Percentiles rank a stretch among this genome's conserved stretches.
Conservation (phyloP, 805 yeast genomes). For the Barnettozyma sucrosica region DNA sequence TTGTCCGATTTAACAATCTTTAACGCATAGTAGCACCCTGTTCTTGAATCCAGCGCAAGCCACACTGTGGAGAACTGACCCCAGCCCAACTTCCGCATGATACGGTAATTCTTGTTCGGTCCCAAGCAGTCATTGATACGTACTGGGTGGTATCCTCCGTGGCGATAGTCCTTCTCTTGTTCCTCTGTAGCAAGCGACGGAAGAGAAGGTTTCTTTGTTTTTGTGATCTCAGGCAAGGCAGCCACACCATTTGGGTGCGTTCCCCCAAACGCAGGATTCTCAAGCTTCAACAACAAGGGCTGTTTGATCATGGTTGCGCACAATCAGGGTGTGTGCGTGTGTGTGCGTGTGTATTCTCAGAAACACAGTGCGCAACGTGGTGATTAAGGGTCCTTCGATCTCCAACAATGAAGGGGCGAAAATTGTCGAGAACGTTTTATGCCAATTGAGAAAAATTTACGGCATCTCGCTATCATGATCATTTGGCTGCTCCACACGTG, state of each 20-base stretch:
- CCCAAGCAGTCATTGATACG: conserved; percentile 49
- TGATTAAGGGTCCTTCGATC: background rate
- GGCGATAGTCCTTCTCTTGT: conserved; percentile 43
- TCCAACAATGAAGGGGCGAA: background rate
- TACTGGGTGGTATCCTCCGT: conserved; percentile 65
- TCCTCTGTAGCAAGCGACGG: conserved; percentile 35
- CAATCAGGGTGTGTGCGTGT: background rate
- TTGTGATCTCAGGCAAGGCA: background rate
- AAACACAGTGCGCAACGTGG: background rate
- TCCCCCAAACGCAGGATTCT: background rate
- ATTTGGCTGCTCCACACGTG: background rate
- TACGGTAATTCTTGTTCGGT: conserved; percentile 36
- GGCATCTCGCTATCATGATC: background rate
- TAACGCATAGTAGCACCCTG: conserved; percentile 48
- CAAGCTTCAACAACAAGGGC: background rate
- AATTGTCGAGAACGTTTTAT: background rate
- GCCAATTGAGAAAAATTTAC: background rate
- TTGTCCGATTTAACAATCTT: conserved; percentile 53
- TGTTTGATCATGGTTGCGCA: background rate
- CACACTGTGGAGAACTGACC: conserved; percentile 73
- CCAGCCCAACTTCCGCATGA: conserved; percentile 60
- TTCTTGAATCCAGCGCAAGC: conserved; percentile 42
- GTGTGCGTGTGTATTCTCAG: background rate
- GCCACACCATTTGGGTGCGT: background rate
- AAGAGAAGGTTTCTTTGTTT: background rate